phyloP scores from a whole-genome alignment of 768 basidiomycete species.

The Boletus coccyginus region DNA sequence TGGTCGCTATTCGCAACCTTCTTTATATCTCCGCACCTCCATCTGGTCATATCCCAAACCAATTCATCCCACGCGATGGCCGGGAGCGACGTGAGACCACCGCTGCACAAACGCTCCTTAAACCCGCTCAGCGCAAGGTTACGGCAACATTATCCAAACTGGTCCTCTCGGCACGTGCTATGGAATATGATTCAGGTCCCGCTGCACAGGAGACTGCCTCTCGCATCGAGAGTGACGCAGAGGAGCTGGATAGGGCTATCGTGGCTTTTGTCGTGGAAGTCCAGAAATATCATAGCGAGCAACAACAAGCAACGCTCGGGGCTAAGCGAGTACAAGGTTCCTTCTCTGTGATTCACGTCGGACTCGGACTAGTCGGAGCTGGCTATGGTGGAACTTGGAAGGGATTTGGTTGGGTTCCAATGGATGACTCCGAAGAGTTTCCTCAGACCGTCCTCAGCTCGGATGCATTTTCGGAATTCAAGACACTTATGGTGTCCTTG shows the following conservation, averaged over 20 bases:
- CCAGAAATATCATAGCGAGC: slow-evolving; percentile 49
- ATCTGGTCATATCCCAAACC: slow-evolving; percentile 57
- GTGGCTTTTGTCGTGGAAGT: slow-evolving; percentile 67
- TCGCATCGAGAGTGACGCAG: slow-evolving; percentile 73
- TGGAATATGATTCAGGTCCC: slow-evolving; percentile 74
- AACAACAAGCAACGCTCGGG: slow-evolving; percentile 20
- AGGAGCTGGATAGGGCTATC: slow-evolving; percentile 72
- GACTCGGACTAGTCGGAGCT: slow-evolving; percentile 76
- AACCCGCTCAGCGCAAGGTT: slow-evolving; percentile 80
- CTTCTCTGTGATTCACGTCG: slow-evolving; percentile 61
- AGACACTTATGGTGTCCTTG: slow-evolving; percentile 43
- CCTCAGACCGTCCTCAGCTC: slow-evolving; percentile 48
- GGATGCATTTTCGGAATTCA: slow-evolving; percentile 55
- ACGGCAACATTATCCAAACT: slow-evolving; percentile 88
- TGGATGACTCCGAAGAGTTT: slow-evolving; percentile 45
- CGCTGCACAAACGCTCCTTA: slow-evolving; percentile 57
- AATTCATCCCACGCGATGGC: slow-evolving; percentile 48
- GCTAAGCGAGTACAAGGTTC: slow-evolving; percentile 59
- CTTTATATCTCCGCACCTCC: slow-evolving; percentile 65
- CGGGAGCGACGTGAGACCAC: slow-evolving; percentile 44
- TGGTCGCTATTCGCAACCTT: slow-evolving; percentile 73
- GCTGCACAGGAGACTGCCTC: slow-evolving; percentile 59
- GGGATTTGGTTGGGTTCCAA: slow-evolving; percentile 77
- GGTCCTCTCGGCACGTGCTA: slow-evolving; percentile 86
- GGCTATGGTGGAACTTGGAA: slow-evolving; percentile 77